Conservation (phyloP, 768 basidiomycete species). For the Sutorius australiensis region DNA sequence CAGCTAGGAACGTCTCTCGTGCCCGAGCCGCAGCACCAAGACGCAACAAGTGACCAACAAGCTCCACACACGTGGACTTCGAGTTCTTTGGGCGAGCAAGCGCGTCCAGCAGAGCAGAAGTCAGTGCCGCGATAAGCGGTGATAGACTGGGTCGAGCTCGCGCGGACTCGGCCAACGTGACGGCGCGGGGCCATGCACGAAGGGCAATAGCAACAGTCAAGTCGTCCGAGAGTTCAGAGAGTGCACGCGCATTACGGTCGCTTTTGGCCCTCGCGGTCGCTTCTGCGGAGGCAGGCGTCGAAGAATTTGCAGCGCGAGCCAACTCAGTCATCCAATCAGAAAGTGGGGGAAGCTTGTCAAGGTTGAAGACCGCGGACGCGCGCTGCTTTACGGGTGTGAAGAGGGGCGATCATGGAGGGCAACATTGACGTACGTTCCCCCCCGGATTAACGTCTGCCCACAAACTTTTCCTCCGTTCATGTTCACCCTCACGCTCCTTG, state of each 20-base stretch:
- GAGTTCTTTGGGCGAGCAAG: slow-evolving; percentile 74
- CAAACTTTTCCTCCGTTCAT: slow-evolving; percentile 79
- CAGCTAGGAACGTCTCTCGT: slow-evolving; percentile 74
- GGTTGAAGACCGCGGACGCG: slow-evolving; percentile 31
- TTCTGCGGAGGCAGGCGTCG: slow-evolving; percentile 26
- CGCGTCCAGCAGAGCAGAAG: slow-evolving; percentile 63
- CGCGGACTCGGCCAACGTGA: slow-evolving; percentile 84
- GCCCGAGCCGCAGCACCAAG: slow-evolving; percentile 77
- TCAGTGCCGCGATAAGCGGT: slow-evolving; percentile 62
- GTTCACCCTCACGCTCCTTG: slow-evolving; percentile 91
- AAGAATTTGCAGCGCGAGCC: slow-evolving; percentile 47
- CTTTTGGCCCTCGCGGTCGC: slow-evolving; percentile 66
- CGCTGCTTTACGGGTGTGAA: slow-evolving; percentile 24
- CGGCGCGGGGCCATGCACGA: slow-evolving; percentile 84
- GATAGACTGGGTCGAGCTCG: slow-evolving; percentile 59
- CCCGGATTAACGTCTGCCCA: slow-evolving; percentile 49
- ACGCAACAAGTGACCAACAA: slow-evolving; percentile 70
- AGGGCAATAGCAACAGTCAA: slow-evolving; percentile 88
- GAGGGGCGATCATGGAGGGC: background rate
- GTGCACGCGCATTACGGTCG: slow-evolving; percentile 82
- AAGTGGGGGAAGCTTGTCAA: slow-evolving; percentile 49
- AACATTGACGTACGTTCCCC: slow-evolving; percentile 36
- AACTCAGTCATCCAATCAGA: slow-evolving; percentile 79
- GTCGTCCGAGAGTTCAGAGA: slow-evolving; percentile 88
- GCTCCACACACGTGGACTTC: slow-evolving; percentile 66